Evolutionary conservation across 768 basidiomycete genomes (phyloP).

Genomic region (Hericium erinaceus): DNA sequence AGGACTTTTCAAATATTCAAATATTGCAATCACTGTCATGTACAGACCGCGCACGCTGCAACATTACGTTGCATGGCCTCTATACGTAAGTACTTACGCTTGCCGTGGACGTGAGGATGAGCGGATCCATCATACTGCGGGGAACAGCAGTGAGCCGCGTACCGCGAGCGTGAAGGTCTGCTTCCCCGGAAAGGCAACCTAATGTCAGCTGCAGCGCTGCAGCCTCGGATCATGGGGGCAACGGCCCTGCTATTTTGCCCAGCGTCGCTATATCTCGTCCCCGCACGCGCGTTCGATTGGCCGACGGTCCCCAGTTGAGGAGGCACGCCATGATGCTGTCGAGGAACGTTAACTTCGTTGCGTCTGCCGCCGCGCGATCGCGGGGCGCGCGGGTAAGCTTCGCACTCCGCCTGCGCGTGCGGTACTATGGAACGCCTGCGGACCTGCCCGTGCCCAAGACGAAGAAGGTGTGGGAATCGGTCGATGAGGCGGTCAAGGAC

Average conservation of each 20-base stretch:
- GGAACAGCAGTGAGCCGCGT: neutral
- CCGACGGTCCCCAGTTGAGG: no score
- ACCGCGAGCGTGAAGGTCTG: neutral
- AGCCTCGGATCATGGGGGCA: neutral
- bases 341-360: neutral
- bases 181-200: neutral
- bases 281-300: neutral
- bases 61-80: neutral
- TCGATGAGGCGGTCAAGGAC: constrained; percentile 75
- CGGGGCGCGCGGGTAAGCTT: neutral
- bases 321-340: neutral
- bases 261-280: no score
- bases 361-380: neutral
- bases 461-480: constrained; percentile 72
- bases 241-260: no score
- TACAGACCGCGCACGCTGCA: neutral
- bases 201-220: neutral
- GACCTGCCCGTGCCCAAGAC: constrained; percentile 24
- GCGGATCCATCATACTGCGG: neutral
- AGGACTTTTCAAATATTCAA: neutral
- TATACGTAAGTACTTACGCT: neutral
- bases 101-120: neutral
- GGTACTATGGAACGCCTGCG: constrained; percentile 5
- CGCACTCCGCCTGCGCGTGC: constrained; percentile 1
- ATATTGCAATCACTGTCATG: neutral